A percentile compares a stretch with the other conserved stretches of the same genome.
phyloP scores from a whole-genome alignment of 2,329 filamentous ascomycete species.

The Paraphaeosphaeria minitans region DNA sequence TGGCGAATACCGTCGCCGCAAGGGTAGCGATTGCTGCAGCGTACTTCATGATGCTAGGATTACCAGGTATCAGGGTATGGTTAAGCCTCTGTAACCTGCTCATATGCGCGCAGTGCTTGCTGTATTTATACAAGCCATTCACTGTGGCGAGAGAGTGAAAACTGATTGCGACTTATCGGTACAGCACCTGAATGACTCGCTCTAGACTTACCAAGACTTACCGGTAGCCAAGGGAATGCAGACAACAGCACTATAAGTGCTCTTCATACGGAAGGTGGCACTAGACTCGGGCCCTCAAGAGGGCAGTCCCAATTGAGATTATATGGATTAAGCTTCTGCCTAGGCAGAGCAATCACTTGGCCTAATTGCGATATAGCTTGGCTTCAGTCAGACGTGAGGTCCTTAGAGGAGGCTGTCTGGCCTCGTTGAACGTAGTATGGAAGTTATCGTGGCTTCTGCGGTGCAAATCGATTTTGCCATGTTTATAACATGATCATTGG shows the following conservation, averaged over 20 bases:
- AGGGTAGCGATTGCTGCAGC: constrained; percentile 20
- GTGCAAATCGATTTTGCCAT: not conserved
- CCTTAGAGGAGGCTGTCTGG: not conserved
- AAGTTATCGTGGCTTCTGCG: not conserved
- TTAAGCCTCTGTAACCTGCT: not conserved
- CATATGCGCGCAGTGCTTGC: constrained; percentile 11
- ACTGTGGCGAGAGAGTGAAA: constrained; percentile 1
- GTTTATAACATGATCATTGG: not conserved
- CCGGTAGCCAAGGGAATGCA: constrained; percentile 1
- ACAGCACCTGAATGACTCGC: not conserved
- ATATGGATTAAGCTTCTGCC: constrained; percentile 10
- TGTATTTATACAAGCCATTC: constrained; percentile 9
- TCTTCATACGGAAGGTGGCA: constrained; percentile 11
- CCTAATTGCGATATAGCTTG: constrained; percentile 14
- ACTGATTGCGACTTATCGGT: constrained; percentile 9
- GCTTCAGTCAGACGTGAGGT: not conserved
- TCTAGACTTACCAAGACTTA: constrained; percentile 13
- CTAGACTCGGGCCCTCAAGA: not conserved
- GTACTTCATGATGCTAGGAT: constrained; percentile 21
- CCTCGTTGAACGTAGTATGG: not conserved
- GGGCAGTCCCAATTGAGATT: constrained; percentile 2
- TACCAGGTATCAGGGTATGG: constrained; percentile 2
- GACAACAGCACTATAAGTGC: constrained; percentile 1
- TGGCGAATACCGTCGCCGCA: constrained; percentile 19
- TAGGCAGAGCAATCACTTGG: constrained; percentile 9